A percentile compares a stretch with the other conserved stretches of the same genome.
Evolutionary conservation across 129 eudicot species (phyloP).

Genomic region (Chrysanthemum seticuspe): DNA sequence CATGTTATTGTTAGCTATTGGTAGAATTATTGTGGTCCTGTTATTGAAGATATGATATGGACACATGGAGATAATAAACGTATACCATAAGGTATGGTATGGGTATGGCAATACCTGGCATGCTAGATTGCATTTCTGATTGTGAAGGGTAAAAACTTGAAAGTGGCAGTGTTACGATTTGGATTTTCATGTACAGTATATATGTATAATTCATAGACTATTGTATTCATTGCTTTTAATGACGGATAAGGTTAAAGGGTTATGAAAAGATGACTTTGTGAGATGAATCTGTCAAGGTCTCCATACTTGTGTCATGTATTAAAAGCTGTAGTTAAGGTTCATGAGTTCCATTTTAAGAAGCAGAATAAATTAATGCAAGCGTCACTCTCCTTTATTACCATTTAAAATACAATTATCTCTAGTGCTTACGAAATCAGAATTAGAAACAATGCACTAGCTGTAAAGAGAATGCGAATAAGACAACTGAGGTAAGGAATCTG

Average conservation of each 20-base stretch:
- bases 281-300: background rate
- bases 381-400: background rate
- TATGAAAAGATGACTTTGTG: background rate
- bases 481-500: background rate
- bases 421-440: background rate
- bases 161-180: constrained; percentile 6
- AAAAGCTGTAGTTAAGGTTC: too few species aligned
- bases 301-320: too few species aligned
- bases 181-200: background rate
- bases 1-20: background rate
- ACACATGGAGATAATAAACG: constrained; percentile 13
- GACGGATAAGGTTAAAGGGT: background rate
- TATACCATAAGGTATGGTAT: constrained; percentile 12
- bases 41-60: background rate
- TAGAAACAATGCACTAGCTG: too few species aligned
- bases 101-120: constrained; percentile 13
- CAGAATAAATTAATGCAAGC: background rate
- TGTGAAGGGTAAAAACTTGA: background rate
- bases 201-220: too few species aligned
- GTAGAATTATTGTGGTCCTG: constrained; percentile 5
- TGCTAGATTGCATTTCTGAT: constrained; percentile 1
- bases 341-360: background rate
- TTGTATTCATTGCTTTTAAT: too few species aligned
- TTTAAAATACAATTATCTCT: background rate
- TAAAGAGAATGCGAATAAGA: background rate